These are phyloP conservation scores for Paramyrothecium roridum DNA, from an alignment of 2,329 filamentous ascomycete species.

Conservation along the genomic window DNA sequence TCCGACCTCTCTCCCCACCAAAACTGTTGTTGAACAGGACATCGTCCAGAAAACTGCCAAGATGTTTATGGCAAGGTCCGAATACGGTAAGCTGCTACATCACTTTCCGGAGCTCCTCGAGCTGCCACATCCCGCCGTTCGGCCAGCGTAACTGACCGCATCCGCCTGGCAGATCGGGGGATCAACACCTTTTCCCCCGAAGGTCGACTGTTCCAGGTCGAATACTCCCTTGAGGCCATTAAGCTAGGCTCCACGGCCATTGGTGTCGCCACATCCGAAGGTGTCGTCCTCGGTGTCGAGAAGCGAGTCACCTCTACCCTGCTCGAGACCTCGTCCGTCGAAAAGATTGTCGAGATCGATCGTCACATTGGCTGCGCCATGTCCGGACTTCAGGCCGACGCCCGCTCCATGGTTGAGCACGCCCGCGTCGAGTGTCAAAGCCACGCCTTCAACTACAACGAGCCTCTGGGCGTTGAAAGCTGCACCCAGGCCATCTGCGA, in stretches of 20 bases:
- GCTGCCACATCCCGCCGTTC: slow-evolving; percentile 6
- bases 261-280: slow-evolving; percentile 91
- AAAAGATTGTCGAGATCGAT: slow-evolving; percentile 99
- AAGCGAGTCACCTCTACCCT: slow-evolving; percentile 98
- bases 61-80: slow-evolving; percentile 99
- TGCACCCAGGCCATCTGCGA: slow-evolving; percentile 99
- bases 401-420: slow-evolving; percentile 96
- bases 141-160: slow-evolving; percentile 12
- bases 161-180: slow-evolving; percentile 70
- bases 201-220: slow-evolving; percentile 99
- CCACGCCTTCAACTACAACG: slow-evolving; percentile 97
- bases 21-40: neutral
- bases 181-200: slow-evolving; percentile 99
- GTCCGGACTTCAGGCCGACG: slow-evolving; percentile 96
- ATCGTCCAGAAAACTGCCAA: slow-evolving; percentile 41
- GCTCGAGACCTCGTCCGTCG: slow-evolving; percentile 94
- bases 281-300: slow-evolving; percentile 95
- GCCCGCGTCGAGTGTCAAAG: slow-evolving; percentile 96
- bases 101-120: slow-evolving; percentile 18
- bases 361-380: slow-evolving; percentile 98
- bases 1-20: neutral
- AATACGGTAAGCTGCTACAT: slow-evolving; percentile 77
- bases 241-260: slow-evolving; percentile 98
- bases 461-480: slow-evolving; percentile 91
- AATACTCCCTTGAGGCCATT: slow-evolving; percentile 99